Percentiles rank a stretch among this genome's conserved stretches.
Conservation (phyloP, 768 basidiomycete species). For the Podaxis sp. region DNA sequence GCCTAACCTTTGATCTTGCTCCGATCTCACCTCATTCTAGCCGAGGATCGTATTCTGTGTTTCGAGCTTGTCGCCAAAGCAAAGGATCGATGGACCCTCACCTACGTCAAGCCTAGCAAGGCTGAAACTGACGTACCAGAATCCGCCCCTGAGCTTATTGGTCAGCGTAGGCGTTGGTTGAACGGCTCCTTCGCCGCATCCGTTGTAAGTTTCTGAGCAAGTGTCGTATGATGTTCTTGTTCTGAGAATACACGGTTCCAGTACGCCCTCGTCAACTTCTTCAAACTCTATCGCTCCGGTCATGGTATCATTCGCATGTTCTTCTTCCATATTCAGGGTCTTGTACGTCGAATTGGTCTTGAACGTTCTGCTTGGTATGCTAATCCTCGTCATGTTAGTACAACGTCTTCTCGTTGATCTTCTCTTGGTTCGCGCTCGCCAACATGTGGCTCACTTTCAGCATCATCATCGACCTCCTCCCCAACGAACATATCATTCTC, state of each 20-base stretch:
- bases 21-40: conserved; percentile 24
- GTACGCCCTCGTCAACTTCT: conserved; percentile 94
- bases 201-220: conserved; percentile 48
- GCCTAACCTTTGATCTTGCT: neutral
- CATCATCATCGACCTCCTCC: conserved; percentile 88
- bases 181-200: conserved; percentile 96
- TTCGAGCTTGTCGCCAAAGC: conserved; percentile 95
- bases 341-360: conserved; percentile 49
- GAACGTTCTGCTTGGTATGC: neutral
- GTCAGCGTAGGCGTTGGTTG: conserved; percentile 93
- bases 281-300: conserved; percentile 78
- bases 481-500: conserved; percentile 44
- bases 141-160: conserved; percentile 85
- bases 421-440: conserved; percentile 91
- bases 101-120: conserved; percentile 90
- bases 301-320: conserved; percentile 93
- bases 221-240: conserved; percentile 1
- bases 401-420: conserved; percentile 78
- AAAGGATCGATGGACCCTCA: conserved; percentile 82
- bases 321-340: conserved; percentile 90
- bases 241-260: conserved; percentile 23
- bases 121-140: conserved; percentile 98
- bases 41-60: conserved; percentile 95
- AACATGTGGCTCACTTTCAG: conserved; percentile 95
- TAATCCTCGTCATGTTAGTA: conserved; percentile 44